Evolutionary conservation across 2,329 filamentous ascomycete genomes (phyloP), one percentile per base, ranked within the genome.

Genomic region (Curvularia sp.): DNA sequence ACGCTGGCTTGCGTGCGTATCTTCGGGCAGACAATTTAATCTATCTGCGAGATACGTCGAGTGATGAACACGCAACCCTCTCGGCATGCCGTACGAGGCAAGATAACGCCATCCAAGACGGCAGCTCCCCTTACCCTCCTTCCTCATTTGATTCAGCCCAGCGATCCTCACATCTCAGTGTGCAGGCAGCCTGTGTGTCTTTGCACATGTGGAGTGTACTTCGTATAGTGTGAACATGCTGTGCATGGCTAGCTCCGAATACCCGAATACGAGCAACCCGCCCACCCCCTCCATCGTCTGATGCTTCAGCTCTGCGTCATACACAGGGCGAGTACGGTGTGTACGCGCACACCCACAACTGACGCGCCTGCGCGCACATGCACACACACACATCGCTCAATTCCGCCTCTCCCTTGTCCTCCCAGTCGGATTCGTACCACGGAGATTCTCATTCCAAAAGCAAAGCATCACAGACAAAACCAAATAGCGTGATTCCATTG

Each of bases 291-390:
- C 50, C 38, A 43, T 50, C 38, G 30, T 47, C 48, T 51, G 47
- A 39, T 59, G 51, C 41, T 50, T 39, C 48, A 24, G 31, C 12
- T 38, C 49, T 61, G 62, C 62, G 57, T 61, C 61, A 50, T 50
- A 50, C 57, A 57, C 55, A 35, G 41, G 22, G 41, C 53, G 43
- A 47, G 47, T 53, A 35, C 41, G 44, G 26, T 47, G 26, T 20
- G 24, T 26, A 28, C 41, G 41, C 41, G 41, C 41, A 43, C 13
- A 43, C 41, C 9, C 20, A 24, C 41, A 24, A 43, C 12, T 43
- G 41, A 42, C 39, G 22, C 39, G 28, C 28, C 28, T 26, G 4
- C 24, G 24, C 28, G 28, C 28, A 7, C 28, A 31, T 18, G 18
- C 22, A 4, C 30, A 4, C 30, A 8, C 41, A 43, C 41, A 26